Conservation (phyloP, 2,329 filamentous ascomycete species). For the Colletotrichum graminicola region DNA sequence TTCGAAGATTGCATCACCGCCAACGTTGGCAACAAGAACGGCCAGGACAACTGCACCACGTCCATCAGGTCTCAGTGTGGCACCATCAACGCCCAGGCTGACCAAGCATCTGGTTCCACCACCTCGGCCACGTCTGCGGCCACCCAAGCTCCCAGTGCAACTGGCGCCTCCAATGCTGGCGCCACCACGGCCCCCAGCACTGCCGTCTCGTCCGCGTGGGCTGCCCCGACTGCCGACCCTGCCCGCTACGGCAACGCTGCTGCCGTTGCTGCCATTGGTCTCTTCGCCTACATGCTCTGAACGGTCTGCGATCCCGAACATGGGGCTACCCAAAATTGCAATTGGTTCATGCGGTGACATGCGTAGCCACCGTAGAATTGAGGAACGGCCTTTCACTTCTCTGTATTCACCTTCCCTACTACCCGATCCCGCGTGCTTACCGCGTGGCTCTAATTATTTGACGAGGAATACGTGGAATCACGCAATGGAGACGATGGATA, state of each 20-base stretch:
- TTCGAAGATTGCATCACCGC: constrained; percentile 61
- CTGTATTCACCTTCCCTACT: constrained; percentile 44
- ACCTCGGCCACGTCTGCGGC: constrained; percentile 41
- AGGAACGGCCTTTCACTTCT: constrained; percentile 38
- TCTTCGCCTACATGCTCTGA: constrained; percentile 66
- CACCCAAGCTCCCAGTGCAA: constrained; percentile 28
- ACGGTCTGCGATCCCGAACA: background rate
- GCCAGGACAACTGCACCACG: constrained; percentile 62
- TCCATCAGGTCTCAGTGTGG: constrained; percentile 64
- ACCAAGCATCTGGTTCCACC: constrained; percentile 25
- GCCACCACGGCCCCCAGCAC: constrained; percentile 40
- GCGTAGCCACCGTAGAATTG: background rate
- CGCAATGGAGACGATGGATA: constrained; percentile 42
- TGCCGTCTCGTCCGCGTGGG: constrained; percentile 48
- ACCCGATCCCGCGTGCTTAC: constrained; percentile 30
- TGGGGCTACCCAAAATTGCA: background rate
- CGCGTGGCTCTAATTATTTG: constrained; percentile 39
- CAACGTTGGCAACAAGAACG: constrained; percentile 56
- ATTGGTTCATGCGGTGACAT: constrained; percentile 2
- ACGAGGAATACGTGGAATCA: constrained; percentile 41
- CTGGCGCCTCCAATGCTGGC: constrained; percentile 38
- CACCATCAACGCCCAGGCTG: constrained; percentile 46
- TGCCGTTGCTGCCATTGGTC: constrained; percentile 63
- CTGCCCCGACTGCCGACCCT: constrained; percentile 58
- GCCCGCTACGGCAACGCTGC: constrained; percentile 57